Base-by-base conservation (phyloP, 805 yeast species). In the Yarrowia deformans region DNA sequence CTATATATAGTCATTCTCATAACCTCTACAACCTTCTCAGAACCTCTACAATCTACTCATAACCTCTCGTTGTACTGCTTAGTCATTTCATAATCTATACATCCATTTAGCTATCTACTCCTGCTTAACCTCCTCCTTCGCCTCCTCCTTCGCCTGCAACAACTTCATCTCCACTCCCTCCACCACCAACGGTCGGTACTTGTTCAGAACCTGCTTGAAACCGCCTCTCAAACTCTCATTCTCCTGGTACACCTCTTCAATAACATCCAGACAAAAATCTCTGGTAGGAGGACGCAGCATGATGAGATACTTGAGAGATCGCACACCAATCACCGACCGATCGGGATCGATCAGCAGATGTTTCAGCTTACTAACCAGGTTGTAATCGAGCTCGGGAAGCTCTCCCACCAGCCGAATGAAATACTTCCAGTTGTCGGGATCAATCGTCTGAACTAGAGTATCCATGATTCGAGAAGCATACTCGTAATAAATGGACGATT, bases 211-310 rank as follows among this genome's bases (percentile, higher is more conserved):
- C 12, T 76, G 70, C 34, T 68, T 72, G 45, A 70, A 69, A 18
- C 72, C 46, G 13, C 76, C 74, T 35, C 69, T 70, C 29, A 66
- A 70, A 13, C 73, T 74, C 67, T 72, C 74, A 35, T 72, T 70
- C 14, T 63, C 70, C 19, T 73, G 64, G 19, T 75, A 74, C n/a
- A 80, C 70, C 18, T 75, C 75, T 63, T 76, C 75, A 9, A 78
- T 71, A 16, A 80, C 70, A 61, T 81, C 81, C 13, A 80, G 69
- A 67, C 81, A 82, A 70, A 35, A 74, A 45, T 77, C 81, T 70
- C 88, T 85, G 37, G 86, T 91, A 0, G 98, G 98, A 0, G 97
- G 97, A 74, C 97, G 85, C 77, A 91, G 90, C 94, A 92, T 90
- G 68, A 93, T 86, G 71, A 95, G 79, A 74, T 89, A 80, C 70